Evolutionary conservation across 192 early-diverging fungal species (phyloP).

Genomic region (Linnemannia exigua): DNA sequence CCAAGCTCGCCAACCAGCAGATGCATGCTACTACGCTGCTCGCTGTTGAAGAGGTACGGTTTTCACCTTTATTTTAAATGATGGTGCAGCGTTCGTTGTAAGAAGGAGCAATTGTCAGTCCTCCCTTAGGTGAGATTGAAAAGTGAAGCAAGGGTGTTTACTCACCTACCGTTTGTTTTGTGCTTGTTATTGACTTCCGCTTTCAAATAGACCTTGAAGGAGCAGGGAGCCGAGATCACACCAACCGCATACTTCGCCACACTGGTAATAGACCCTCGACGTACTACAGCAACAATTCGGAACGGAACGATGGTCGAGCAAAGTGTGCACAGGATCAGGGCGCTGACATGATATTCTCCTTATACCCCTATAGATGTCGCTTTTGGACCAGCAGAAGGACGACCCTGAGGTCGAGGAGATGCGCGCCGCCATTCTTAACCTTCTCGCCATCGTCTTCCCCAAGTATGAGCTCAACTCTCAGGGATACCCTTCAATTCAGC

Average conservation of each 20-base stretch:
- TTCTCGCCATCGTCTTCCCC: conserved; percentile 84
- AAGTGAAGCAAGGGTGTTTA: not conserved
- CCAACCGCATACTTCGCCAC: conserved; percentile 94
- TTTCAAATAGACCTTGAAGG: conserved; percentile 80
- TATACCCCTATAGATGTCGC: conserved; percentile 63
- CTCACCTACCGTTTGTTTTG: not conserved
- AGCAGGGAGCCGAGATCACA: conserved; percentile 75
- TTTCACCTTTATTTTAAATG: not conserved
- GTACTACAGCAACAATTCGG: not conserved
- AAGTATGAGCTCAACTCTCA: conserved; percentile 58
- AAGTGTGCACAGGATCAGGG: not conserved
- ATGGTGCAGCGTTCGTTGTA: not conserved
- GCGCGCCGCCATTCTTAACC: conserved; percentile 78
- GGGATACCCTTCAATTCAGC: not conserved
- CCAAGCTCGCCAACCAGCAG: conserved; percentile 89
- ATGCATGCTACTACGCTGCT: conserved; percentile 79
- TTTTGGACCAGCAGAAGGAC: conserved; percentile 63
- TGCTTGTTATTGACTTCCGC: not conserved
- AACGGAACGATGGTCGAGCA: not conserved
- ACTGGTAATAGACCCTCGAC: conserved; percentile 63
- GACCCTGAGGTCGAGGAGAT: conserved; percentile 57
- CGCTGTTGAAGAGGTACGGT: conserved; percentile 74
- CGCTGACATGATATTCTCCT: not conserved
- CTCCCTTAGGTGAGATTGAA: not conserved
- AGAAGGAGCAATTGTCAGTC: not conserved